These are phyloP conservation scores for Ophiostoma pallidulum DNA, from an alignment of 2,329 filamentous ascomycete species.

Conservation along the genomic window DNA sequence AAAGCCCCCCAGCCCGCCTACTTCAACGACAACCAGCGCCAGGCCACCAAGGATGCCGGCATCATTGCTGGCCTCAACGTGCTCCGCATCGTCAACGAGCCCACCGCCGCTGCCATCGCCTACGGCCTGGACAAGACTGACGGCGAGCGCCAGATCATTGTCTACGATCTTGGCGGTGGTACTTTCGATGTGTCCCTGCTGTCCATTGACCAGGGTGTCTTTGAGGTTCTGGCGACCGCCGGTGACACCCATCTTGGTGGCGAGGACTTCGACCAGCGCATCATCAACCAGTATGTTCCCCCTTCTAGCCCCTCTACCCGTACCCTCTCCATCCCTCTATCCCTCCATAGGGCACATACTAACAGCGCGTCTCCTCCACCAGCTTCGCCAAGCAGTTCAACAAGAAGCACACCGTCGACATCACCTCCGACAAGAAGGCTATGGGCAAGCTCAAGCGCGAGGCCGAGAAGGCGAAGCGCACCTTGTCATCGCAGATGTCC, in stretches of 20 bases:
- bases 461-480: slow-evolving; percentile 98
- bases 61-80: slow-evolving; percentile 95
- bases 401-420: slow-evolving; percentile 91
- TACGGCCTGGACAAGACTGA: slow-evolving; percentile 96
- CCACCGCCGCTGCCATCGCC: slow-evolving; percentile 93
- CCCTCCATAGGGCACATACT: background rate
- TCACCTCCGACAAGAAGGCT: slow-evolving; percentile 90
- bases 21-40: slow-evolving; percentile 99
- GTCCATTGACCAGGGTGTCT: slow-evolving; percentile 83
- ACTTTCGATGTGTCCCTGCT: slow-evolving; percentile 91
- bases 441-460: slow-evolving; percentile 99
- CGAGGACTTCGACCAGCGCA: slow-evolving; percentile 97
- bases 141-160: slow-evolving; percentile 98
- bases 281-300: slow-evolving; percentile 61
- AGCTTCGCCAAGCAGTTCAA: slow-evolving; percentile 91
- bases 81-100: slow-evolving; percentile 99
- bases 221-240: slow-evolving; percentile 88
- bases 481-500: slow-evolving; percentile 87
- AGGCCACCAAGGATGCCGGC: slow-evolving; percentile 98
- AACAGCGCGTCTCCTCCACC: slow-evolving; percentile 41
- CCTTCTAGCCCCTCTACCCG: background rate
- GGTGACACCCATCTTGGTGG: slow-evolving; percentile 97
- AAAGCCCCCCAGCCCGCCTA: slow-evolving; percentile 59
- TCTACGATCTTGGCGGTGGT: slow-evolving; percentile 99
- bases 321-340: too few species aligned